A percentile compares a stretch with the other conserved stretches of the same genome.
Evolutionary conservation across 2,329 filamentous ascomycete genomes (phyloP).

Genomic region (Ophiostoma quercus): DNA sequence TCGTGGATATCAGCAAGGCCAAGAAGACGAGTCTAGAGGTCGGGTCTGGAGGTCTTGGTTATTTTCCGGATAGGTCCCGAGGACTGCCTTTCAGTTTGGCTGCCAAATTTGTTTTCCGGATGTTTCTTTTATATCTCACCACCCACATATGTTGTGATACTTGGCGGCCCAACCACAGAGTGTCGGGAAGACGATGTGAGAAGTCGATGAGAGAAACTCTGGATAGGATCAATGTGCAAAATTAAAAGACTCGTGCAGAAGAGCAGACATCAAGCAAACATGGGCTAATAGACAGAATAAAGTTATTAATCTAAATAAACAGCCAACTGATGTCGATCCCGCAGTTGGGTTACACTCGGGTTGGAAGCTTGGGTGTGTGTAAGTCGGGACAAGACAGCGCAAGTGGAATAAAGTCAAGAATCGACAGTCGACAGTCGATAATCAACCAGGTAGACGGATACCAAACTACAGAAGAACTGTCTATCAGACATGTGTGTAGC

Average conservation of each 20-base stretch:
- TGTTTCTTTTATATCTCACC: background rate
- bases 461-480: background rate
- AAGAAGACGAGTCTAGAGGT: background rate
- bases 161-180: background rate
- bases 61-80: background rate
- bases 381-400: background rate
- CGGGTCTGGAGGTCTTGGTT: background rate
- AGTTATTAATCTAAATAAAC: background rate
- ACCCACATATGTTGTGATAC: background rate
- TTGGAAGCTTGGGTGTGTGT: conserved; percentile 1
- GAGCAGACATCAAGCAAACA: background rate
- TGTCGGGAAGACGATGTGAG: background rate
- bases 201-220: background rate
- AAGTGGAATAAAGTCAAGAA: background rate
- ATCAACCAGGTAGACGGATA: background rate
- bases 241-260: background rate
- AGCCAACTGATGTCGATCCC: background rate
- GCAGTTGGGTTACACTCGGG: background rate
- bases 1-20: background rate
- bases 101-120: background rate
- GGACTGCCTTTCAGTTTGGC: background rate
- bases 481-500: background rate
- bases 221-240: background rate
- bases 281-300: background rate
- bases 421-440: no score